phyloP scores from a whole-genome alignment of 805 yeast species.

The Starmerella floricola region DNA sequence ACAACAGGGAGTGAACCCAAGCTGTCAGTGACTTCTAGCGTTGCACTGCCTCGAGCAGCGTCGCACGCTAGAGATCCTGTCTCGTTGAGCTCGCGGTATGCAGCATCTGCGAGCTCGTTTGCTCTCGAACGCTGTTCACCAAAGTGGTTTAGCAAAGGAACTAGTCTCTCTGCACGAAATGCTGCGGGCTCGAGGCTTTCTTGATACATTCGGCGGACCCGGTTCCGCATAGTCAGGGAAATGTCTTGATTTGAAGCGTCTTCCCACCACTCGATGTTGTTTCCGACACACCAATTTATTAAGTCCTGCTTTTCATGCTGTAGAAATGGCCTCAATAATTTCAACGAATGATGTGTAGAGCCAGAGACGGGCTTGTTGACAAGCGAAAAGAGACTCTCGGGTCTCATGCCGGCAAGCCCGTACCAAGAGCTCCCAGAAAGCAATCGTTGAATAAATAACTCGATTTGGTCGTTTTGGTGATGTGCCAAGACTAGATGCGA shows the following conservation, averaged over 20 bases:
- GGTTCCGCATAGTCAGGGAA: constrained; percentile 46
- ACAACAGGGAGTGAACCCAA: constrained; percentile 8
- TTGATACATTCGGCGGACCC: constrained; percentile 32
- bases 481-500: constrained; percentile 49
- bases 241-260: constrained; percentile 51
- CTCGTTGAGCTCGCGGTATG: too few species aligned
- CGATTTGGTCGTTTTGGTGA: constrained; percentile 59
- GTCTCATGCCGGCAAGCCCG: constrained; percentile 49
- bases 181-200: constrained; percentile 30
- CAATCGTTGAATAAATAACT: constrained; percentile 51
- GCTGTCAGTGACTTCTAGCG: constrained; percentile 2
- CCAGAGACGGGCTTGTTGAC: too few species aligned
- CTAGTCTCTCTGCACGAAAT: constrained; percentile 2
- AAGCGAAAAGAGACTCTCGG: constrained; percentile 15
- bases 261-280: constrained; percentile 50
- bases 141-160: not conserved
- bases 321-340: constrained; percentile 44
- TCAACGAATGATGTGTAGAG: constrained; percentile 20
- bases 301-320: constrained; percentile 36
- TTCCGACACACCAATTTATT: constrained; percentile 34
- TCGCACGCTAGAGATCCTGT: not conserved
- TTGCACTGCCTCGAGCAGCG: not conserved
- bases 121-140: constrained; percentile 7
- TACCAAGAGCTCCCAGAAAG: constrained; percentile 35
- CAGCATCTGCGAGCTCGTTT: too few species aligned